Conservation (phyloP, 805 yeast species). For the Candida parachauliodes region DNA sequence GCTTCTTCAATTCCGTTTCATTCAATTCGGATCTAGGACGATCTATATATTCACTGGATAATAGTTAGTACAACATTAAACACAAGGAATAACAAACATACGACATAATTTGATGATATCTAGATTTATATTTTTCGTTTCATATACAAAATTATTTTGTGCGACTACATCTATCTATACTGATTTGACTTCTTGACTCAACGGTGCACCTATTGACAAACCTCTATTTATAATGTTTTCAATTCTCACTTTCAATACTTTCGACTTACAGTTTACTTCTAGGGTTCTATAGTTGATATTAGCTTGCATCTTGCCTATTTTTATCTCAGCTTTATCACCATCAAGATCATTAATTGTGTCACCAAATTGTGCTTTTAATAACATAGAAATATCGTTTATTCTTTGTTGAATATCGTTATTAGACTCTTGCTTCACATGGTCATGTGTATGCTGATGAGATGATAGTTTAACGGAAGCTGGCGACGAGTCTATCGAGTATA, state of each 20-base stretch:
- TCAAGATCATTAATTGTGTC: conserved; percentile 51
- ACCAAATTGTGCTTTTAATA: conserved; percentile 86
- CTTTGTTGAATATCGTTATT: conserved; percentile 28
- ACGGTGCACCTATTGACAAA: conserved; percentile 77
- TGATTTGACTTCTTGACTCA: conserved; percentile 40
- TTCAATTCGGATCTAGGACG: conserved; percentile 78
- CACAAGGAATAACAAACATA: too few relatives aligned
- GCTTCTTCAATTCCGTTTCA: conserved; percentile 69
- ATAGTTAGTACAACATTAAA: too few relatives aligned
- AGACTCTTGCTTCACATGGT: conserved; percentile 12
- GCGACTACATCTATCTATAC: neutral
- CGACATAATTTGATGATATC: too few relatives aligned
- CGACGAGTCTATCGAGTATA: conserved; percentile 88
- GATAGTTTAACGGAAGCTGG: conserved; percentile 92
- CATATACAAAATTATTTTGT: neutral
- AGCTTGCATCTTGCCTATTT: conserved; percentile 76
- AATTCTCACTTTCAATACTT: conserved; percentile 76
- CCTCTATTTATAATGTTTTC: conserved; percentile 78
- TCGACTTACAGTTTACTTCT: conserved; percentile 66
- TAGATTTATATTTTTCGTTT: too few relatives aligned
- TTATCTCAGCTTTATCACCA: conserved; percentile 53
- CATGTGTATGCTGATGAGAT: conserved; percentile 53
- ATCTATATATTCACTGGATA: conserved; percentile 57
- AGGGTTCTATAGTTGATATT: conserved; percentile 59
- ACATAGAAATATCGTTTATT: conserved; percentile 49